Percentiles rank a stretch among this genome's conserved stretches.
These are phyloP conservation scores for Crithidia brevicula DNA, from an alignment of 208 protist species.

Conservation along the genomic window DNA sequence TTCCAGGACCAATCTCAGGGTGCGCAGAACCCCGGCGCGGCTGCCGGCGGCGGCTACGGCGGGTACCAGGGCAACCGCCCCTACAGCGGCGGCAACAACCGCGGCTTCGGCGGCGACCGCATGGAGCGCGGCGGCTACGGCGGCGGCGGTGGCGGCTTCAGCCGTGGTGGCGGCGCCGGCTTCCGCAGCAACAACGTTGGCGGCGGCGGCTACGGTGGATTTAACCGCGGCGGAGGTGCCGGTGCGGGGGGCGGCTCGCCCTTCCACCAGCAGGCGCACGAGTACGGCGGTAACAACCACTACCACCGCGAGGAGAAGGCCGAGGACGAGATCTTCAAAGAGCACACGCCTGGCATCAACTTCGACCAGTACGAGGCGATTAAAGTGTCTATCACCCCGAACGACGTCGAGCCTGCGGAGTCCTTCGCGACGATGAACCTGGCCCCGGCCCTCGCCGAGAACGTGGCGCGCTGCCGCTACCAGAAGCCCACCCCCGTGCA, in stretches of 20 bases:
- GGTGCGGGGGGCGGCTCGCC: slow-evolving; percentile 12
- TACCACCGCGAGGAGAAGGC: slow-evolving; percentile 90
- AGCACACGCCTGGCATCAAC: slow-evolving; percentile 92
- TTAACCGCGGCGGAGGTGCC: slow-evolving; percentile 22
- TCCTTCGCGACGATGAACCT: slow-evolving; percentile 91
- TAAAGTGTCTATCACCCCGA: slow-evolving; percentile 85
- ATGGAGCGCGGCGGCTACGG: slow-evolving; percentile 39
- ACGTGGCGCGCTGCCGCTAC: slow-evolving; percentile 96
- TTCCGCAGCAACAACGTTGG: slow-evolving; percentile 18
- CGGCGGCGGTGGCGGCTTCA: slow-evolving; percentile 37
- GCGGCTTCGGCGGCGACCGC: slow-evolving; percentile 25
- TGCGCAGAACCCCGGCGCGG: slow-evolving; percentile 1
- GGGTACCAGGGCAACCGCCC: slow-evolving; percentile 33
- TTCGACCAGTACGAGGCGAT: slow-evolving; percentile 94
- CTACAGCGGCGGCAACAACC: slow-evolving; percentile 18
- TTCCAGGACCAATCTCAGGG: slow-evolving; percentile 15
- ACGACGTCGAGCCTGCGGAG: slow-evolving; percentile 73
- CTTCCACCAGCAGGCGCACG: slow-evolving; percentile 20
- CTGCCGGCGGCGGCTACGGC: slow-evolving; percentile 16
- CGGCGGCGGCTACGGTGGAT: slow-evolving; percentile 28
- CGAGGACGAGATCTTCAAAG: slow-evolving; percentile 93
- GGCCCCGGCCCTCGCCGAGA: slow-evolving; percentile 87
- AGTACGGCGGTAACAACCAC: slow-evolving; percentile 44
- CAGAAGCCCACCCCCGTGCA: slow-evolving; percentile 98
- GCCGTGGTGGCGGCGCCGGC: slow-evolving; percentile 36